Evolutionary conservation across 495 filamentous ascomycete genomes (phyloP), one percentile per base, ranked within the genome.

Genomic region (Talaromyces stipitatus): DNA sequence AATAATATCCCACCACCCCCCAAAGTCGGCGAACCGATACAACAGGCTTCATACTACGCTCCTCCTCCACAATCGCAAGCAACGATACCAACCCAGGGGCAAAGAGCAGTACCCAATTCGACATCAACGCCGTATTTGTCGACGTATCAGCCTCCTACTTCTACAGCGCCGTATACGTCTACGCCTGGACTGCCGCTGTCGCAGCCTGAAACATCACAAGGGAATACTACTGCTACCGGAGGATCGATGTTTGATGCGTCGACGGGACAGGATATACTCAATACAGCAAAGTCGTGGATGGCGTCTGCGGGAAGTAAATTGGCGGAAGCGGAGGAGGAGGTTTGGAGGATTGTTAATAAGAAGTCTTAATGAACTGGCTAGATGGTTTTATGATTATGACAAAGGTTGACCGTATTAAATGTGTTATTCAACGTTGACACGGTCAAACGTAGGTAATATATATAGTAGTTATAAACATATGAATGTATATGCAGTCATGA

Each of bases 321-420:
- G 51, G 76, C 72, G 10, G 81, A 83, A 54, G 81, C 81, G 18
- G 85, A 88, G 70, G 81, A 75, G 58, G 82, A 85, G 72, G 80
- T 88, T n/a, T 89, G 87, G 86, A 85, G 73, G 71, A 76, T 76
- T 66, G 84, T 86, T 62, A 86, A 84, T 67, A 75, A 72, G 63
- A 68, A 76, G 56, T 9, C 45, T 23, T 48, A 8, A 27, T 6
- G 6, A 50, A 12, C 20, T 23, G 14, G 16, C 20, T 50, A 27
- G 46, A 14, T 50, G 18, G 46, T 46, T 46, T n/a, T n/a, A 26
- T 47, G 23, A 8, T 47, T 9, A 22, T 9, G 4, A 20, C 1
- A 12, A 23, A 47, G 43, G 24, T 7, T 22, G 43, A 47, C 3
- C 12, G 43, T 26, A 23, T 26, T 47, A 47, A 24, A 23, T 4